Evolutionary conservation across 306 rosid species (phyloP), one percentile per base, ranked within the genome.

Genomic region (Herpetospermum pedunculosum): DNA sequence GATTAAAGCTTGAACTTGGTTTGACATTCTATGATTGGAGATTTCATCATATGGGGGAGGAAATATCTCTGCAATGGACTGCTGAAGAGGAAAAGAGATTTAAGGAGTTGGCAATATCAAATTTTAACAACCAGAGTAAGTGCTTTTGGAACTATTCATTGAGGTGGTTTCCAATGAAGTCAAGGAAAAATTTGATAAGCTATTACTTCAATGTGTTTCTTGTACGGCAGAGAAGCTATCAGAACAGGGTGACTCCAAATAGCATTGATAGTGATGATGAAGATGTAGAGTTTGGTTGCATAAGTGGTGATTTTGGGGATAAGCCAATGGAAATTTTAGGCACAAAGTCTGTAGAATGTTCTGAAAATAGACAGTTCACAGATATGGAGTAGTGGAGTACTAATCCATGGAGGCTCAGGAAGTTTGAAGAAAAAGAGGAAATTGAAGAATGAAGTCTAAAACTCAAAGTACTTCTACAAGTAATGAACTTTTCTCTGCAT

Each of bases 171-270:
- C 83, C 78, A 15, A 74, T 38, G 47, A 94, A 87, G 83, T 85
- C 84, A 2, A 82, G 88, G 83, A 84, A 46, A 83, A 63, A 79
- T 73, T 46, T 89, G 84, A 87, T 91, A 34, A 88, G 86, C 84
- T 94, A 89, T 72, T 94, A 89, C 91, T 94, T 91, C 84, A 89
- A 94, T 58, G 95, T 81, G 49, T 89, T 81, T 83, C 80, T 91
- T 54, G 72, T 89, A 77, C 85, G 74, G 48, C 88, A 76, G 65
- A 89, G 99, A 85, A 81, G 77, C 80, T 94, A 91, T 82, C 99
- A 94, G 84, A 94, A 88, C 69, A 96, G 95, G 3, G 92, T 70
- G 53, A 89, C 90, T 59, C 97, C 92, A 28, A 78, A 64, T 48
- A 38, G 23, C 14, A 16, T 88, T 49, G 97, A 89, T 57, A 94